Conservation (phyloP, 768 basidiomycete species). For the Russula abietina region DNA sequence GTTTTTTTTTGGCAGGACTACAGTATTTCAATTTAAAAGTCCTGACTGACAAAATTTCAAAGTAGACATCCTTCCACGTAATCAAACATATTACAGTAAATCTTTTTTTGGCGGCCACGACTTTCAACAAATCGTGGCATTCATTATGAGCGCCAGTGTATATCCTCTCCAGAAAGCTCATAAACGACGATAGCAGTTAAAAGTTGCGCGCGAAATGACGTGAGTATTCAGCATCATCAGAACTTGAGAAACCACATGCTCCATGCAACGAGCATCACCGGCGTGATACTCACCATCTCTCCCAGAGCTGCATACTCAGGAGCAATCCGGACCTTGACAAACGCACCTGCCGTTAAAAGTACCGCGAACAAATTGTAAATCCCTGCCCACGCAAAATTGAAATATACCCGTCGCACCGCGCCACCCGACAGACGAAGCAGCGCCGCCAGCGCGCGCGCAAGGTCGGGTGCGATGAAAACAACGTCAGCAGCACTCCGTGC, state of each 20-base stretch:
- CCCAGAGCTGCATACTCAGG: conserved; percentile 42
- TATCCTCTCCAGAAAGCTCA: background rate
- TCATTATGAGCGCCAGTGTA: too few species aligned
- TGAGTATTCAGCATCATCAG: background rate
- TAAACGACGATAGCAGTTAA: background rate
- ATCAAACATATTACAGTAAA: too few species aligned
- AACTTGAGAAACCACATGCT: conserved; percentile 23
- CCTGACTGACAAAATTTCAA: too few species aligned
- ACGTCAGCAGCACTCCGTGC: conserved; percentile 44
- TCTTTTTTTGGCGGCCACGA: too few species aligned
- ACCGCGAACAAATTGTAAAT: conserved; percentile 44
- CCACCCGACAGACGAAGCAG: conserved; percentile 36
- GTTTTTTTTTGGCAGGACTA: too few species aligned
- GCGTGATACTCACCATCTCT: conserved; percentile 39
- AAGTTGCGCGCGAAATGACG: background rate
- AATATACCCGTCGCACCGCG: conserved; percentile 33
- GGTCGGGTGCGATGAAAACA: conserved; percentile 35
- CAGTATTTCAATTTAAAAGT: too few species aligned
- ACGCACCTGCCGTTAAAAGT: conserved; percentile 46
- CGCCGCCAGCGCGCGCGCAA: conserved; percentile 33
- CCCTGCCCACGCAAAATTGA: conserved; percentile 36
- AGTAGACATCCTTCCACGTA: too few species aligned
- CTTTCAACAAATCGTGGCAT: background rate
- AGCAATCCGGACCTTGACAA: conserved; percentile 36
- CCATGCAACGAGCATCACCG: conserved; percentile 37